phyloP scores from a whole-genome alignment of 345 rosid genomes.

The Combretum micranthum region DNA sequence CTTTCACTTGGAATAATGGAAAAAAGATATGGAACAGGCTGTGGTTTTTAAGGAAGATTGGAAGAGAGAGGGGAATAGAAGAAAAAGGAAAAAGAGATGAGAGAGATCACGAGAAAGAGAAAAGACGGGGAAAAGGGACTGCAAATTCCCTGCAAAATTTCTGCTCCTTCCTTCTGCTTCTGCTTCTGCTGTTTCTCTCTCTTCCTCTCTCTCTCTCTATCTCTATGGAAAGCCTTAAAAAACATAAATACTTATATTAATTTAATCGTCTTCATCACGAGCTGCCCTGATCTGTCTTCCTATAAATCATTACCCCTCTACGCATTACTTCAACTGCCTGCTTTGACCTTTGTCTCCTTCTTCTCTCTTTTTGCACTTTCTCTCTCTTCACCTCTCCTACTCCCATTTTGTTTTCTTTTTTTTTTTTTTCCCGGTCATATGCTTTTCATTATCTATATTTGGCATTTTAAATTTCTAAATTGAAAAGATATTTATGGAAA shows the following conservation, averaged over 20 bases:
- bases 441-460: too few relatives aligned
- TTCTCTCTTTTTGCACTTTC: too few relatives aligned
- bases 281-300: constrained; percentile 26
- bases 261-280: constrained; percentile 31
- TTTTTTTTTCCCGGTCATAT: neutral
- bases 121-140: constrained; percentile 23
- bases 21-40: neutral
- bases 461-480: too few relatives aligned
- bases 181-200: neutral
- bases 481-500: too few relatives aligned
- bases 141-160: constrained; percentile 42
- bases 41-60: neutral
- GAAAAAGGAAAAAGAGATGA: neutral
- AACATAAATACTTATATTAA: neutral
- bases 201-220: neutral
- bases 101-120: constrained; percentile 37
- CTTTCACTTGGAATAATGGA: too few relatives aligned
- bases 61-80: neutral
- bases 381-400: neutral
- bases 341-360: constrained; percentile 61
- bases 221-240: neutral
- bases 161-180: constrained; percentile 20
- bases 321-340: constrained; percentile 39
- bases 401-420: neutral
- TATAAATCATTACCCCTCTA: constrained; percentile 32